Base-by-base conservation (phyloP, 2,329 filamentous ascomycete genomes). In the Stagonosporopsis cucurbitacearum region DNA sequence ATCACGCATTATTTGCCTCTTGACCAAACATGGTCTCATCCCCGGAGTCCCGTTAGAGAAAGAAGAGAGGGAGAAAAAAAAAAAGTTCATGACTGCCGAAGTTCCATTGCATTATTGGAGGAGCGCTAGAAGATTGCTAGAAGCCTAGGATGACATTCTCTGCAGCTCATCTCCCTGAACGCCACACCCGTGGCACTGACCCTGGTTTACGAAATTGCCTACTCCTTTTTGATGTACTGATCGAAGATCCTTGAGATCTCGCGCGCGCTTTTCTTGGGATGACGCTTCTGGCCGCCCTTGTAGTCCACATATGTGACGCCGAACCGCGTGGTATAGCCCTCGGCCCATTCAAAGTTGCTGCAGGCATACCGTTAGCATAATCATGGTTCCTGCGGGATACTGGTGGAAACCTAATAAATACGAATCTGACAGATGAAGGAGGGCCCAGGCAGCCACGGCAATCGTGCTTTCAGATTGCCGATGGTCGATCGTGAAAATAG, bases 271-370 rank as follows among this genome's bases (percentile, higher is more conserved):
- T 92, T 91, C 84, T 96, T 96, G 35, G 91, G 88, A 64, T 88
- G 84, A 47, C 91, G 82, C 80, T 88, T 90, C 81, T 96, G 92
- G 22, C 86, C 88, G 63, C 91, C 85, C 66, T 85, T 79, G 74
- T 95, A 96, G 77, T 96, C 91, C 48, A 96, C 91, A 72, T 84
- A 95, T 6, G 88, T 91, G 53, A 92, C 90, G 23, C 91, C 91
- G 68, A 96, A 96, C 36, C 91, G 84, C 39, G 91, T 95, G 78
- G 91, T 88, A 71, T 94, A 96, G 11, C 91, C 91, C 74, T 96
- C 91, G n/a, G 91, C 90, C 90, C 90, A 94, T 77, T 94, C 91
- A 68, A 94, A 94, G 80, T 94, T 94, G 77, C 82, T 85, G 67
- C 51, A 67, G 52, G 60, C 55, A 65, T 54, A 42, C n/a, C 37